Base-by-base conservation (phyloP, 805 yeast species). In the Saturnispora kantuleensis region DNA sequence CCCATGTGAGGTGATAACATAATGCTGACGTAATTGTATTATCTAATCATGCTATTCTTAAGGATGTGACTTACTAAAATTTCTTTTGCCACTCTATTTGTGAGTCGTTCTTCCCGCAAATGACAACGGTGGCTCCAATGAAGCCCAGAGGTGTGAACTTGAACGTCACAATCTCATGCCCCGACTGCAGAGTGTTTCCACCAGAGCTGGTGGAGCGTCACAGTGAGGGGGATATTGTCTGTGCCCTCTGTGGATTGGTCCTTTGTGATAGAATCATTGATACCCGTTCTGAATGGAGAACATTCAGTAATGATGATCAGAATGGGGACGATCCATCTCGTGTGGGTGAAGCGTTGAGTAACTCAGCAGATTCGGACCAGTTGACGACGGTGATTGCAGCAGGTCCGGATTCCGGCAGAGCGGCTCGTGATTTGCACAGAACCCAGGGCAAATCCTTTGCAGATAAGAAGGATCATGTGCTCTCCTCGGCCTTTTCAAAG, bases 241-340 rank as follows among this genome's bases (percentile, higher is more conserved):
- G 98, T 68, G 97, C 96, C 2, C 73, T 88, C 50, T 93, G 98
- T 69, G 98, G 98, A 3, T 70, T 93, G 47, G 97, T 90, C 1
- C 73, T 93, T 18, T 85, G 95, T 54, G 95, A 88, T 60, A 74
- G 89, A 51, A 81, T 90, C 42, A 96, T 90, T 29, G 98, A 90
- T 58, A 89, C 95, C 4, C 73, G 97, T 53, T 86, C 96, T 1
- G 98, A 90, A 70, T 90, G 98, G 98, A 84, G 98, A 70, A 93
- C 98, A 2, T 90, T 90, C 63, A 82, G 94, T 48, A 93, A 93
- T 60, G 98, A 90, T 62, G 98, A 90, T 63, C 97, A 90, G 63
- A 93, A 90, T 55, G 95, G 95, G 56, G 97, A 88, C 63, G 98
- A 90, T 62, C 98, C 98, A 4, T 81, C 93, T 52, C 97, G 98